Evolutionary conservation across 176 grass and related monocot genomes (phyloP).

Genomic region (Carex pumila): DNA sequence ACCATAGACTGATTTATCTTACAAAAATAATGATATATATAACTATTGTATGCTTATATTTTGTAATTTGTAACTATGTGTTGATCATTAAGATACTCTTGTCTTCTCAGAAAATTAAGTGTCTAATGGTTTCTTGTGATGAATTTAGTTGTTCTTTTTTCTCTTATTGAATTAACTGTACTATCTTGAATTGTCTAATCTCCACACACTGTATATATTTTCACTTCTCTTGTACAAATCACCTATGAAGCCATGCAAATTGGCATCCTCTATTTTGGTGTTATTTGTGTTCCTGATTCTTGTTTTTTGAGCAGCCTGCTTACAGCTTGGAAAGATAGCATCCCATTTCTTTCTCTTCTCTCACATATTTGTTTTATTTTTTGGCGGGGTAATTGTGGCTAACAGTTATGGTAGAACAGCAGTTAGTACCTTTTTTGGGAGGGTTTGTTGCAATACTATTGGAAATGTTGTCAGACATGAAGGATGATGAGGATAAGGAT

Average conservation of each 20-base stretch:
- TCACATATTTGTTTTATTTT: background rate
- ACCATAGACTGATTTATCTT: too few species aligned
- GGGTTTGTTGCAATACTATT: conserved; percentile 78
- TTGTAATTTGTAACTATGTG: background rate
- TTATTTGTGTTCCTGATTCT: background rate
- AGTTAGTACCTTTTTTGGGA: conserved; percentile 63
- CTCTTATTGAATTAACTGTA: background rate
- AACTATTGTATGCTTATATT: background rate
- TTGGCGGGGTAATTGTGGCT: background rate
- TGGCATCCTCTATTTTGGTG: background rate
- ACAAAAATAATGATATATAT: too few species aligned
- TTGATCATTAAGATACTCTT: too few species aligned
- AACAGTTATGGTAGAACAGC: conserved; percentile 52
- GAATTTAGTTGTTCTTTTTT: background rate
- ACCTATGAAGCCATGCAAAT: background rate
- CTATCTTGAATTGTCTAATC: background rate
- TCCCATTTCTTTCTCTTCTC: background rate
- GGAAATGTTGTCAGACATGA: conserved; percentile 84
- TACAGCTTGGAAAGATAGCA: conserved; percentile 9
- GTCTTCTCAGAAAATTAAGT: background rate
- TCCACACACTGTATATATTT: background rate
- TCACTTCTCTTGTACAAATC: background rate
- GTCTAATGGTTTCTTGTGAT: background rate
- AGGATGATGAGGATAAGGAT: conserved; percentile 76
- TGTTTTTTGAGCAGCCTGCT: background rate